phyloP scores from a whole-genome alignment of 352 stramenopile genomes.

The Pythium brachiatum region DNA sequence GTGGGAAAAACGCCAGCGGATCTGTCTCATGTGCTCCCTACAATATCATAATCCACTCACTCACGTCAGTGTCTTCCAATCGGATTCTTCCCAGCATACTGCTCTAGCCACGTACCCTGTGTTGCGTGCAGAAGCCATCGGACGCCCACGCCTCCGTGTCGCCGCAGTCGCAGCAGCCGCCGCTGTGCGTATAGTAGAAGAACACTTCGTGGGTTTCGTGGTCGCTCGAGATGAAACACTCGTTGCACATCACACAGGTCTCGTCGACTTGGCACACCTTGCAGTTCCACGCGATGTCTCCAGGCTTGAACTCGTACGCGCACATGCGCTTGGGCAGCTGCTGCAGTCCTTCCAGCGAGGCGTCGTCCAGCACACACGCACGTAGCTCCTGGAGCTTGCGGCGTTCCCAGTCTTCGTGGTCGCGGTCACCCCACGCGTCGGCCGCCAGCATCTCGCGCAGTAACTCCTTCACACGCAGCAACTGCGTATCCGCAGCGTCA shows the following conservation, averaged over 20 bases:
- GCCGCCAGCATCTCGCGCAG: slow-evolving; percentile 54
- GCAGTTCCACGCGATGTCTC: slow-evolving; percentile 98
- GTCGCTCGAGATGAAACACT: slow-evolving; percentile 94
- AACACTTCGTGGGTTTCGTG: slow-evolving; percentile 94
- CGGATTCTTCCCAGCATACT: too few relatives aligned
- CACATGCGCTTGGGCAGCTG: slow-evolving; percentile 82
- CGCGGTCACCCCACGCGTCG: slow-evolving; percentile 49
- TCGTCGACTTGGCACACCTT: slow-evolving; percentile 90
- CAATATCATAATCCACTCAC: background rate
- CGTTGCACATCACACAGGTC: slow-evolving; percentile 97
- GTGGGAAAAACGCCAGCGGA: slow-evolving; percentile 52
- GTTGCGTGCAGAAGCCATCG: slow-evolving; percentile 92
- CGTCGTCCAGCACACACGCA: slow-evolving; percentile 56
- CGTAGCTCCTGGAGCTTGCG: slow-evolving; percentile 48
- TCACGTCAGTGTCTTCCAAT: background rate
- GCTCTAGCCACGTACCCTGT: slow-evolving; percentile 57
- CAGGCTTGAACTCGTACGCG: slow-evolving; percentile 92
- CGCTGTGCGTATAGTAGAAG: slow-evolving; percentile 94
- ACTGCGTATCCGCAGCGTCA: background rate
- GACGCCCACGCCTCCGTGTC: slow-evolving; percentile 96
- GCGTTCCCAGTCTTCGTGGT: slow-evolving; percentile 49
- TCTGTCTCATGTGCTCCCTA: slow-evolving; percentile 71
- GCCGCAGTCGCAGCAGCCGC: slow-evolving; percentile 98
- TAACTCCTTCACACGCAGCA: slow-evolving; percentile 37
- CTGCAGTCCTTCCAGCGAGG: slow-evolving; percentile 50